phyloP scores from a whole-genome alignment of 2,329 filamentous ascomycete species.

The Neonectria hederae region DNA sequence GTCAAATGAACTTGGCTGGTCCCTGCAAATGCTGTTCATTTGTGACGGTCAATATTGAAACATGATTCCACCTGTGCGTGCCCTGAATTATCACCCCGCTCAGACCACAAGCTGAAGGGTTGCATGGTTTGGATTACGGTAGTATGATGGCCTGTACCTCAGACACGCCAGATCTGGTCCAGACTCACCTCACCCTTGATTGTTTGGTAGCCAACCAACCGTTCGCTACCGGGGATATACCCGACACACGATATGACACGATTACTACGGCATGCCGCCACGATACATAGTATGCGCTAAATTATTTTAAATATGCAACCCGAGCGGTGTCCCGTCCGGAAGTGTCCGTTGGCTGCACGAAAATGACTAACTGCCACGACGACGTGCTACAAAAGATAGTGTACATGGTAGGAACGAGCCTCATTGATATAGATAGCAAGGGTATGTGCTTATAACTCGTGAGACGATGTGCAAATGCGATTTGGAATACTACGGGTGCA shows the following conservation, averaged over 20 bases:
- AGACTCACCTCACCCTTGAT: not conserved
- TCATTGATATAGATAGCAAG: not conserved
- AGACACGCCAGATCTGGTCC: not conserved
- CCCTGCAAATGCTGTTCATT: not conserved
- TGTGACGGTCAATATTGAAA: not conserved
- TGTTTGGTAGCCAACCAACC: not conserved
- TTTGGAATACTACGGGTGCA: conserved; percentile 3
- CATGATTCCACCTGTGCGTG: not conserved
- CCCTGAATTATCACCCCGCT: not conserved
- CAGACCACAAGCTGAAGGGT: too few relatives aligned
- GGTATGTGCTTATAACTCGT: not conserved
- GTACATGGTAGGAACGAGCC: not conserved
- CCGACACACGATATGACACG: conserved; percentile 16
- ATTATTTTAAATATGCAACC: not conserved
- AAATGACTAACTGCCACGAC: not conserved
- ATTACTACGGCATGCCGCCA: not conserved
- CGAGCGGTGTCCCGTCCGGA: not conserved
- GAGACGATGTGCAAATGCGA: not conserved
- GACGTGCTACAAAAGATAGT: not conserved
- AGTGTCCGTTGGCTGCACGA: not conserved
- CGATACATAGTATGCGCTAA: not conserved
- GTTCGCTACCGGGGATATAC: not conserved
- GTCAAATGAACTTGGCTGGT: not conserved
- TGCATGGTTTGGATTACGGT: not conserved
- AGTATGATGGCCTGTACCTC: not conserved